These are phyloP conservation scores for Hypoxylon sp. DNA, from an alignment of 2,329 filamentous ascomycete genomes.

Conservation along the genomic window DNA sequence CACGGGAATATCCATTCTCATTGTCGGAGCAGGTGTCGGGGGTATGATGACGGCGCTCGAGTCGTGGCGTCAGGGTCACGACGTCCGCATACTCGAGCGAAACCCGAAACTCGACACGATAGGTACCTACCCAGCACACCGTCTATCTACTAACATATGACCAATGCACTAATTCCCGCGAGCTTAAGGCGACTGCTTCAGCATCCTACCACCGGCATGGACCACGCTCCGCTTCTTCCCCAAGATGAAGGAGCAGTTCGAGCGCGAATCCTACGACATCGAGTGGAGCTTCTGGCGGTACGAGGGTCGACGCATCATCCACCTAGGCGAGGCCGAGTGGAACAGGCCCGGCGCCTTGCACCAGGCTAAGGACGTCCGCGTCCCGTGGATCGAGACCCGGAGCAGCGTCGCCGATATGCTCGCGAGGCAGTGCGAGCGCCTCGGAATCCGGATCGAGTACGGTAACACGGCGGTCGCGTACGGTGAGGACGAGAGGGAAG, in stretches of 20 bases:
- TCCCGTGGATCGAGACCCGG: conserved; percentile 4
- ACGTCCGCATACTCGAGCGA: conserved; percentile 33
- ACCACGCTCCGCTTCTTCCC: conserved; percentile 22
- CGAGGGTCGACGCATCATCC: not conserved
- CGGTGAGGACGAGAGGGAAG: conserved; percentile 13
- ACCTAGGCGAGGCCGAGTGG: conserved; percentile 13
- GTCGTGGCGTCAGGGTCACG: conserved; percentile 39
- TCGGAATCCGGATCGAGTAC: conserved; percentile 22
- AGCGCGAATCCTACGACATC: conserved; percentile 13
- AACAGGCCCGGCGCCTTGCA: conserved; percentile 2
- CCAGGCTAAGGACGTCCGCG: not conserved
- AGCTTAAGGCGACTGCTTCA: conserved; percentile 12
- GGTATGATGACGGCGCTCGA: conserved; percentile 35
- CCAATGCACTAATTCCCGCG: not conserved
- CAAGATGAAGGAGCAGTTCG: conserved; percentile 21
- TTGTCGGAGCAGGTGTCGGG: conserved; percentile 29
- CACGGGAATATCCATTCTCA: conserved; percentile 27
- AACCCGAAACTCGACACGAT: conserved; percentile 4
- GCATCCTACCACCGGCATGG: conserved; percentile 10
- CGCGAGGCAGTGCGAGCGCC: conserved; percentile 2
- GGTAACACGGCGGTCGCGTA: conserved; percentile 12
- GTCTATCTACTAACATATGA: not conserved
- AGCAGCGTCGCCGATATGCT: conserved; percentile 17
- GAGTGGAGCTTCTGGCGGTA: conserved; percentile 14
- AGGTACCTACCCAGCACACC: conserved; percentile 16